Evolutionary conservation across 78 protist species (phyloP), one percentile per base, ranked within the genome.

Genomic region (slime mould (Dictyostelium discoideum)): DNA sequence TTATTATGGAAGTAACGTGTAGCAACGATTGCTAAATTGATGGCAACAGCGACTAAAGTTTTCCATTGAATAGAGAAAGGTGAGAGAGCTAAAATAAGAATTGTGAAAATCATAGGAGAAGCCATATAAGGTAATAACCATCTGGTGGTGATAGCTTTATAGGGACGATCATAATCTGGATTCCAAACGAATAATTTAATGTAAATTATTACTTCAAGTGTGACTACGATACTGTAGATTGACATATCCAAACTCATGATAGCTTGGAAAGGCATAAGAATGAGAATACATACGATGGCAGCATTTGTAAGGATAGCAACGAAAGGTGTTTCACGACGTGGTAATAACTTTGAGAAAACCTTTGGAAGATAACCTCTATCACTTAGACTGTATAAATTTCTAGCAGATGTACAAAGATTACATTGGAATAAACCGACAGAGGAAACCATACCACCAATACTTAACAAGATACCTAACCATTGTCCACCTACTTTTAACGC

Each of bases 361-460:
- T 46, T 73, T 3, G 95, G 95, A 6, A 90, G 16, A 24, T 90
- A 83, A 54, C 95, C 95, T 46, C 95, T 74, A 22, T n/a, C 11
- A 1, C 65, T 22, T 37, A 90, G 39, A 10, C 69, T 37, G 22
- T 73, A 90, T 48, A 90, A 57, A 39, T 90, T 90, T 72, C 95
- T 40, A 0, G 82, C 44, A 5, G 26, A 13, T 2, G 95, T 82
- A 50, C 95, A 90, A 20, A 90, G 88, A 39, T 82, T 82, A 32
- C 65, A 26, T 18, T 90, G 74, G 63, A 90, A 82, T 6, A 90
- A n/a, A 11, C 95, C 95, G 14, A 90, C 18, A 0, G 63, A 54
- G 0, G 84, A 72, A 32, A 87, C 95, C 95, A 90, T 90, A 13
- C 95, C 95, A 48, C 95, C 95, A 29, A 90, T 54, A 46, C 89